Percentiles rank a stretch among this genome's conserved stretches.
Conservation (phyloP, 2,329 filamentous ascomycete genomes). For the Aspergillus spinulosporus region DNA sequence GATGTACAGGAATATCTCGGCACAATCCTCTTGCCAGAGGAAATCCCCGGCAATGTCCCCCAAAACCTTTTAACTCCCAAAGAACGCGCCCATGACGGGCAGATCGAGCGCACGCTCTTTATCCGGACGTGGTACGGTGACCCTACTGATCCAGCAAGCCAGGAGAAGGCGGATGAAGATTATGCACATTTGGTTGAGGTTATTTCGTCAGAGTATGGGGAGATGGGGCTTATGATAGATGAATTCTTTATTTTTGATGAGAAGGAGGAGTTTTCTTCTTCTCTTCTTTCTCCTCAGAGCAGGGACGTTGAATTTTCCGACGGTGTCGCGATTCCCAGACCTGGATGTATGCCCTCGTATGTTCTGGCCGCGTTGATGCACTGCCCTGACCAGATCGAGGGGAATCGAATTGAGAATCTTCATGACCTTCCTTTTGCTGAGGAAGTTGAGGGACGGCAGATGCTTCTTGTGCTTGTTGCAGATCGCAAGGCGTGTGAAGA, state of each 20-base stretch:
- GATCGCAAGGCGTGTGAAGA: conserved; percentile 24
- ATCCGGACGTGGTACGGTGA: conserved; percentile 24
- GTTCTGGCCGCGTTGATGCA: conserved; percentile 19
- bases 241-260: conserved; percentile 11
- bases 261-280: not conserved
- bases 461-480: conserved; percentile 18
- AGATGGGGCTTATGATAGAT: not conserved
- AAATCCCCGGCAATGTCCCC: conserved; percentile 14
- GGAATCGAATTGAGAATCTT: conserved; percentile 4
- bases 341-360: conserved; percentile 20
- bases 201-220: conserved; percentile 4
- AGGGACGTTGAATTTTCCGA: not conserved
- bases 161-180: conserved; percentile 15
- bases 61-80: conserved; percentile 14
- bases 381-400: conserved; percentile 20
- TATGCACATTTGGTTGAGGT: conserved; percentile 13
- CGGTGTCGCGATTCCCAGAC: not conserved
- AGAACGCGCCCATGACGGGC: conserved; percentile 14
- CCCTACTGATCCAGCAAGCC: conserved; percentile 10
- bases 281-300: not conserved
- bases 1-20: not conserved
- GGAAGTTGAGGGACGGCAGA: conserved; percentile 2
- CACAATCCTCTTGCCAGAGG: conserved; percentile 8
- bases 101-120: conserved; percentile 12
- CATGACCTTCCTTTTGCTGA: not conserved